Conservation (phyloP, 2,329 filamentous ascomycete genomes). For the Anisogramma anomala region DNA sequence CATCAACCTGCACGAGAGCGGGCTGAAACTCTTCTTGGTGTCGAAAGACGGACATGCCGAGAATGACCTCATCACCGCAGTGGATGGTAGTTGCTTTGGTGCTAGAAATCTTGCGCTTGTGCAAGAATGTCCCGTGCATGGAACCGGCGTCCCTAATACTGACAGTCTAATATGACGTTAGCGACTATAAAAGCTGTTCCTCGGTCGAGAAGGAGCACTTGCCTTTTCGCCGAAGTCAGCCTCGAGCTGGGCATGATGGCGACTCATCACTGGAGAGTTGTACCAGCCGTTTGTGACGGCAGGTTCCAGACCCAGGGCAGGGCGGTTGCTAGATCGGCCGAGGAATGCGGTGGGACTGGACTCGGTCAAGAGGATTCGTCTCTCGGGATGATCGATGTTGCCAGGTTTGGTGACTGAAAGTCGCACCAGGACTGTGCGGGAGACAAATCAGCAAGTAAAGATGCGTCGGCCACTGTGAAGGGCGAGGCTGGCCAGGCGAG, state of each 20-base stretch:
- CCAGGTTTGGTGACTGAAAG: conserved; percentile 14
- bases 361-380: conserved; percentile 22
- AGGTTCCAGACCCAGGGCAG: conserved; percentile 22
- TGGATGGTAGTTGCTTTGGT: conserved; percentile 15
- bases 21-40: conserved; percentile 22
- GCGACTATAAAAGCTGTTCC: conserved; percentile 5
- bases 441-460: background rate
- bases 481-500: too few species aligned
- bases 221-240: conserved; percentile 35
- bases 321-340: conserved; percentile 34
- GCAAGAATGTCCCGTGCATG: conserved; percentile 42
- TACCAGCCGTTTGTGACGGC: conserved; percentile 50
- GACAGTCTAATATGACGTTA: conserved; percentile 29
- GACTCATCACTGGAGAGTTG: conserved; percentile 60
- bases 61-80: conserved; percentile 27
- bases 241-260: conserved; percentile 48
- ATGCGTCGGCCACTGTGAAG: background rate
- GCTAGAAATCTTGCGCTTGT: conserved; percentile 20
- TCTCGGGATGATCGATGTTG: conserved; percentile 11
- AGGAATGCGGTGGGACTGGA: conserved; percentile 24
- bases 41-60: conserved; percentile 30
- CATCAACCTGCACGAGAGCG: conserved; percentile 18
- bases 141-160: conserved; percentile 36
- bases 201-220: conserved; percentile 14
- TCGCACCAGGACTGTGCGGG: conserved; percentile 6